Evolutionary conservation across 768 basidiomycete genomes (phyloP).

Genomic region (Mycena epipterygia): DNA sequence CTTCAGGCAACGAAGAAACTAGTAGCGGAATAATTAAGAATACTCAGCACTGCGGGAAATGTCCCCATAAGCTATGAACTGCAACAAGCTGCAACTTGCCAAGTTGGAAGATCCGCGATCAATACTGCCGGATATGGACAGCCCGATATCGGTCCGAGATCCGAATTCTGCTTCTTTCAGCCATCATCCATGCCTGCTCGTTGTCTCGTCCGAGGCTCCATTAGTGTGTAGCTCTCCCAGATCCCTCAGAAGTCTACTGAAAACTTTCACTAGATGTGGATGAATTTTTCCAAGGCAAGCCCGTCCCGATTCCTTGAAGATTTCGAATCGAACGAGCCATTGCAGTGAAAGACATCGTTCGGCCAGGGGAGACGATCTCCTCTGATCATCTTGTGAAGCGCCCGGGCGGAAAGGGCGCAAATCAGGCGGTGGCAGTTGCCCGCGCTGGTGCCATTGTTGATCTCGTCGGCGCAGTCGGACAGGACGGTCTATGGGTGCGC

Average conservation of each 20-base stretch:
- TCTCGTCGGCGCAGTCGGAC: conserved; percentile 67
- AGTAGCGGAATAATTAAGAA: too few relatives aligned
- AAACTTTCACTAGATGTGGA: conserved; percentile 58
- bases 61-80: too few relatives aligned
- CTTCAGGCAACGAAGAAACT: too few relatives aligned
- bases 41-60: too few relatives aligned
- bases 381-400: conserved; percentile 63
- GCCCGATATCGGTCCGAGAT: background rate
- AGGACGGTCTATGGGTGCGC: conserved; percentile 65
- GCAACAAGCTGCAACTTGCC: too few relatives aligned
- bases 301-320: background rate
- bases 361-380: conserved; percentile 72
- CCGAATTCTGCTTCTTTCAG: background rate
- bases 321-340: background rate
- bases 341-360: conserved; percentile 65
- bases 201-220: conserved; percentile 63
- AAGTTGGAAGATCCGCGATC: too few relatives aligned
- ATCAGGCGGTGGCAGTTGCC: conserved; percentile 71
- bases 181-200: conserved; percentile 24
- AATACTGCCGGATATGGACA: background rate
- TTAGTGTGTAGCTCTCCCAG: conserved; percentile 53
- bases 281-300: conserved; percentile 68
- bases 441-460: conserved; percentile 62
- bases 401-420: conserved; percentile 74
- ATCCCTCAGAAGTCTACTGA: background rate